Evolutionary conservation across 2,329 filamentous ascomycete genomes (phyloP), one percentile per base, ranked within the genome.

Genomic region (Boeremia exigua): DNA sequence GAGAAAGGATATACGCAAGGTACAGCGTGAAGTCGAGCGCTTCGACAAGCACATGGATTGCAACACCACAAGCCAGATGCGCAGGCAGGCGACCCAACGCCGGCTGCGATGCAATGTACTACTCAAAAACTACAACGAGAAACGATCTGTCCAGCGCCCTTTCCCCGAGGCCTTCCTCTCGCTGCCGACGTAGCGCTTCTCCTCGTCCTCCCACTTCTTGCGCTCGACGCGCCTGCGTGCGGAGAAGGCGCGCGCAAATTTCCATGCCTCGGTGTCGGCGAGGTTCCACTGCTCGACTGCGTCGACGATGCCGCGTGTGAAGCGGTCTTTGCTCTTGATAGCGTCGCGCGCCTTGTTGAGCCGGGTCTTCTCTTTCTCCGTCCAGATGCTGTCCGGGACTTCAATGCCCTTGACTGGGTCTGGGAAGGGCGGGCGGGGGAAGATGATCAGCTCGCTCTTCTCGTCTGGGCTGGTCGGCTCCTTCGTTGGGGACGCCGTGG

Each of bases 221-320:
- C 88, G 79, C 79, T 92, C 89, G 40, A 88, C 79, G 25, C 81
- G 77, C 37, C 83, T 78, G 33, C 89, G 78, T 15, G 88, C 88
- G 46, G 86, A 77, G 60, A 84, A 91, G 0, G 90, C 89, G 33
- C 87, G 79, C 5, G 87, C 82, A 68, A 93, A 93, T 66, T 84
- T 85, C 90, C 90, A 94, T 1, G 86, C 86, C 75, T 94, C 90
- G 1, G 87, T 88, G 66, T 94, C 90, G 0, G 86, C 88, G 61
- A 92, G 71, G 69, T 84, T 81, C 65, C 81, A 83, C 42, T 76
- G 72, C 70, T 83, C 80, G 6, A 81, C 77, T 17, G 74, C 75
- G n/a, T 78, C 78, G 7, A 71, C 68, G 28, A 73, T 59, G 11
- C 65, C 65, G 32, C 66, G 63, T 58, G 71, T 70, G 30, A 64